Evolutionary conservation across 225 moss, liverwort and hornwort species (phyloP).

Genomic region (Takakia lepidozioides): DNA sequence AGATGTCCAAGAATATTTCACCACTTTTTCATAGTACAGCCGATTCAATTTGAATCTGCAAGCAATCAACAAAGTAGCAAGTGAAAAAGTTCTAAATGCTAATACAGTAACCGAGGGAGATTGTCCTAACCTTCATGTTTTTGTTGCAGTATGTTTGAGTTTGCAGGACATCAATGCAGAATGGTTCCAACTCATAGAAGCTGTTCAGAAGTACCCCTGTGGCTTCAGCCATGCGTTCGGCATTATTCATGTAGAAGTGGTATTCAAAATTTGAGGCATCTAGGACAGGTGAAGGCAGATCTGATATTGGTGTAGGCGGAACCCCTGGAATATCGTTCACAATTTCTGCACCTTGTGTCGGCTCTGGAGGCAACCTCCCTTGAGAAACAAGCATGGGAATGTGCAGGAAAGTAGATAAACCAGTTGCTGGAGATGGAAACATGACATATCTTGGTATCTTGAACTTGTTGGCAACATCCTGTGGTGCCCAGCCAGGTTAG

Average conservation of each 20-base stretch:
- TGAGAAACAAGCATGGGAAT: constrained; percentile 20
- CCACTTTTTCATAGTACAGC: no score
- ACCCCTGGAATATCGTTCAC: constrained; percentile 23
- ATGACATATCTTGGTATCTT: constrained; percentile 21
- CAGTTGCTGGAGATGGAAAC: no score
- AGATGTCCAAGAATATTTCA: no score
- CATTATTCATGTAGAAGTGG: constrained; percentile 8
- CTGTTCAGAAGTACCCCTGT: constrained; percentile 18
- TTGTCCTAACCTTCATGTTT: constrained; percentile 14
- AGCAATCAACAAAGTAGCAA: background rate
- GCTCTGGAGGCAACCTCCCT: constrained; percentile 10
- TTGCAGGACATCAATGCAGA: constrained; percentile 17
- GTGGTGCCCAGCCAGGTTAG: no score
- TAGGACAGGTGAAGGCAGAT: constrained; percentile 13
- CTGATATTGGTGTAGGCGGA: constrained; percentile 1
- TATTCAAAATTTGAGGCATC: constrained; percentile 4
- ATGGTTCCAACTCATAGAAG: constrained; percentile 25
- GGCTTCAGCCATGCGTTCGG: constrained; percentile 12
- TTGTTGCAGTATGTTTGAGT: constrained; percentile 12
- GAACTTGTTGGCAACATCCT: constrained; percentile 25
- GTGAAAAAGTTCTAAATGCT: no score
- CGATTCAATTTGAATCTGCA: background rate
- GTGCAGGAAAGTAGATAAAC: constrained; percentile 10
- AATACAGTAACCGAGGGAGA: no score
- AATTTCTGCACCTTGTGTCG: constrained; percentile 10